Evolutionary conservation across 2,329 filamentous ascomycete genomes (phyloP), one percentile per base, ranked within the genome.

Genomic region (Fusarium cicatricum): DNA sequence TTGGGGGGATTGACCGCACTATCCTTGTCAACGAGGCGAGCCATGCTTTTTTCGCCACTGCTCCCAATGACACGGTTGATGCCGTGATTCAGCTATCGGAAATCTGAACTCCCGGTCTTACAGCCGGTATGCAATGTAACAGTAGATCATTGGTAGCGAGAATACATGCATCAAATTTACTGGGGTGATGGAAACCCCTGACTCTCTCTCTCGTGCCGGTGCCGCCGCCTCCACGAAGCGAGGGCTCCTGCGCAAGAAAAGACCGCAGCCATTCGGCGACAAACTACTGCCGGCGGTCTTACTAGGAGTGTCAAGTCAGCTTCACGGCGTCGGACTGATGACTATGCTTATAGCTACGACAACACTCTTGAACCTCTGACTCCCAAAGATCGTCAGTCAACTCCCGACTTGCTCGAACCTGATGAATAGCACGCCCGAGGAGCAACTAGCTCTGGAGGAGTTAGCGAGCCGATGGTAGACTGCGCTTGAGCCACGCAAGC

Each of bases 341-440:
- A 67, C 6, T 64, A 62, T 21, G 42, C 43, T 14, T 59, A 70
- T 26, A 50, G 60, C 26, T 50, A 62, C 15, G 65, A 85, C 1
- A 70, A 37, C 73, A 31, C 46, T 14, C 79, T 33, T 77, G 78
- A 43, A 14, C 43, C 66, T 26, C 60, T 48, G 2, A 53, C 66
- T 31, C 64, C 65, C 29, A 44, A 54, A 21, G n/a, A 60, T 6
- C 72, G 72, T 12, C 60, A 71, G 14, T 66, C 70, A 37, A 72
- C 71, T 4, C 74, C 76, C 0, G 75, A 76, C 5, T 26, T 64
- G 11, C 51, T 91, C 6, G 88, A 92, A 57, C 81, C 88, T 0
- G 91, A 90, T 4, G 95, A 98, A 73, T 94, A 99, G 70, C 64
- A 97, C 93, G 1, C 91, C 93, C 0, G 92, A 97, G 60, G 94